Percentiles rank a stretch among this genome's conserved stretches.
phyloP scores from a whole-genome alignment of 768 basidiomycete species.

The Gelatoporia subvermispora region DNA sequence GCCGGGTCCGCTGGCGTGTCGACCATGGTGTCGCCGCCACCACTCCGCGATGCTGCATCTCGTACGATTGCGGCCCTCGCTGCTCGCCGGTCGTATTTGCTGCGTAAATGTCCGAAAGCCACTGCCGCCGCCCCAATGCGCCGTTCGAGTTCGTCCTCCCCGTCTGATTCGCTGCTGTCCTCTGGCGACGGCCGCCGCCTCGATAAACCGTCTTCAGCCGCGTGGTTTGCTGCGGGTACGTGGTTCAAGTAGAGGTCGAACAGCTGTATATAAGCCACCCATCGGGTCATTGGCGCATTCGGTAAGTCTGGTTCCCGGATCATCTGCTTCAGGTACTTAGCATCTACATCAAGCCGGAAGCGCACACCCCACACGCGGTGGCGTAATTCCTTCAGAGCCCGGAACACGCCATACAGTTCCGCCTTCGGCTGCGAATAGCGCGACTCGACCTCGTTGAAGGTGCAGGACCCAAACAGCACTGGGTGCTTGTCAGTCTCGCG shows the following conservation, averaged over 20 bases:
- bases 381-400: constrained; percentile 20
- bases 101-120: no score
- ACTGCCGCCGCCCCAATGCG: no score
- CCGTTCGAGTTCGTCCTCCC: no score
- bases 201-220: no score
- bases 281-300: constrained; percentile 17
- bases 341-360: constrained; percentile 28
- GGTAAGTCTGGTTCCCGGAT: constrained; percentile 16
- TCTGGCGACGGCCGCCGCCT: no score
- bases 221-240: no score
- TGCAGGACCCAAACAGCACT: constrained; percentile 35
- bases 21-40: no score
- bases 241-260: not conserved
- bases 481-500: constrained; percentile 7
- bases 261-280: constrained; percentile 11
- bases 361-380: constrained; percentile 28
- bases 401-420: constrained; percentile 22
- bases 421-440: constrained; percentile 22
- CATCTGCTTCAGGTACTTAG: constrained; percentile 25
- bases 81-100: no score
- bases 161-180: no score
- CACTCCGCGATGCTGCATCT: no score
- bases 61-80: no score
- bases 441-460: constrained; percentile 25
- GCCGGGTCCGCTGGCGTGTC: no score